Base-by-base conservation (phyloP, 352 stramenopile genomes). In the Globisporangium lucens region DNA sequence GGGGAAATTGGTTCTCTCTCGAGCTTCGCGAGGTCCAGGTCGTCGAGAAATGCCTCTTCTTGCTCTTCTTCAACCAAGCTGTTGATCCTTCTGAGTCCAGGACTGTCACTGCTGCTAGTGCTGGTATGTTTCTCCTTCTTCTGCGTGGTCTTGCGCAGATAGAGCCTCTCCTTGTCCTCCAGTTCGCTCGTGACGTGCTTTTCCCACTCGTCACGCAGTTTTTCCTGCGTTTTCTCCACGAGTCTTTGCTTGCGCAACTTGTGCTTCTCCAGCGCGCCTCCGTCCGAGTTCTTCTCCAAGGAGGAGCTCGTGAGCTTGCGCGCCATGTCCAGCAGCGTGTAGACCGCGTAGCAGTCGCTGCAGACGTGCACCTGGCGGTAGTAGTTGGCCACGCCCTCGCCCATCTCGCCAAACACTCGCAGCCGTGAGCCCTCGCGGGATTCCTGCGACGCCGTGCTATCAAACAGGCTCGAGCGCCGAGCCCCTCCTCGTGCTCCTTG, bases 331-430 rank as follows among this genome's bases (percentile, higher is more conserved):
- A 98, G 74, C 49, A 96, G 71, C 30, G 77, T 71, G 78, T 98
- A 98, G 30, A 97, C 80, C 69, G 82, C 80, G 66, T 87, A 94
- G 76, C 93, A 98, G 61, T 89, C 76, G 17, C 36, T 35, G 62
- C 93, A 98, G 10, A 98, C 91, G 17, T 83, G 76, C 30, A 97
- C 84, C 53, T 94, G 80, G 27, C 86, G 80, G 63, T 97, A 97
- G 57, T 89, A 90, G 56, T 89, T 94, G 8, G 85, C 79, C 2
- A 87, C 70, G 24, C 78, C 72, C 13, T 89, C 83, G 9, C 64
- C 59, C 59, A 89, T 69, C 43, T 87, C 79, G 17, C 79, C 80
- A 36, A 80, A 88, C 29, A 88, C 67, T 2, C 80, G 79, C 6
- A 77, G 66, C 8, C 82, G 74, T 1, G 79, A 89, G 38, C 72